phyloP scores from a whole-genome alignment of 2,329 filamentous ascomycete species.

The Alternaria triticina region DNA sequence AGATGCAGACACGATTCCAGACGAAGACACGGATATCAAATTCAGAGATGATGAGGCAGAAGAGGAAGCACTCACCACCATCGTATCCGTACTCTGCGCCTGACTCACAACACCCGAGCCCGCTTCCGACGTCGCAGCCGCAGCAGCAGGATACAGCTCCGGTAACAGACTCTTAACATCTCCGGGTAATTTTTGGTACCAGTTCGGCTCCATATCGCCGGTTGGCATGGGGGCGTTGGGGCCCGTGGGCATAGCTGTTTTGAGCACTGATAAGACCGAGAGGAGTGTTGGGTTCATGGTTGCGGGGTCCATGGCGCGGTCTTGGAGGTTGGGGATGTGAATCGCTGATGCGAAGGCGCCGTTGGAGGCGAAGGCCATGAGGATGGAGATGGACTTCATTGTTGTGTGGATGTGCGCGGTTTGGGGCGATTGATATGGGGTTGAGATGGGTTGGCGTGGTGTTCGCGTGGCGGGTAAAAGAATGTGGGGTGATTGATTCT shows the following conservation, averaged over 20 bases:
- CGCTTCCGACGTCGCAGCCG: not conserved
- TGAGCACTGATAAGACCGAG: constrained; percentile 23
- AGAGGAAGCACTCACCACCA: not conserved
- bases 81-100: not conserved
- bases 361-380: constrained; percentile 1
- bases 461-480: not conserved
- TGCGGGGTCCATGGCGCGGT: constrained; percentile 16
- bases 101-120: not conserved
- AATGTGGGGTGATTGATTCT: not conserved
- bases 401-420: not conserved
- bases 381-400: constrained; percentile 12
- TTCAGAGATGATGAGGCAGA: not conserved
- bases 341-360: not conserved
- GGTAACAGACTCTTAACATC: constrained; percentile 19
- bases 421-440: not conserved
- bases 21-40: not conserved
- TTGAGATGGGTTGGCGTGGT: not conserved
- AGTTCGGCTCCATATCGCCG: constrained; percentile 13
- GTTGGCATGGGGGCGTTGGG: constrained; percentile 7
- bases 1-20: not conserved
- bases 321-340: not conserved
- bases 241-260: constrained; percentile 18
- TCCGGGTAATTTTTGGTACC: constrained; percentile 19
- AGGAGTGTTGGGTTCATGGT: constrained; percentile 21
- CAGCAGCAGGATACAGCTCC: constrained; percentile 15